Conservation (phyloP, 1,139 yeast genomes). For the Kluyveromyces sp. region DNA sequence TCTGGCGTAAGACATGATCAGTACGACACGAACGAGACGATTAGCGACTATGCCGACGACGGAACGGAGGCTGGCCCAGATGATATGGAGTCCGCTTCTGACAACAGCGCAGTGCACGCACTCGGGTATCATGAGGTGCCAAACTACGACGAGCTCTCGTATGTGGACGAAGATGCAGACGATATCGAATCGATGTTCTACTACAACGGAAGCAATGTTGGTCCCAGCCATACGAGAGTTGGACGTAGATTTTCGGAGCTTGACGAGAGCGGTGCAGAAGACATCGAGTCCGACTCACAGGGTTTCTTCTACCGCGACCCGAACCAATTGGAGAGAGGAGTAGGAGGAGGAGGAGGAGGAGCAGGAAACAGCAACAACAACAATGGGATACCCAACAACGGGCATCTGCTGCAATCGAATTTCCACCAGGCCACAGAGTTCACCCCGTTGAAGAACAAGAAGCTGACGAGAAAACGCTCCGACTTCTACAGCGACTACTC, state of each 20-base stretch:
- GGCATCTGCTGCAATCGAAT: background rate
- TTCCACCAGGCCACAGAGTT: constrained; percentile 8
- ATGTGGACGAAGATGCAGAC: constrained; percentile 18
- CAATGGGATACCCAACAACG: no score
- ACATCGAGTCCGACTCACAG: constrained; percentile 11
- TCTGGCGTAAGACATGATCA: constrained; percentile 7
- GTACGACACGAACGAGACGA: constrained; percentile 23
- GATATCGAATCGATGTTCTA: constrained; percentile 29
- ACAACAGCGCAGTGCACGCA: constrained; percentile 7
- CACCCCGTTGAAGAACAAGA: constrained; percentile 7
- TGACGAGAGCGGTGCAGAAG: constrained; percentile 23
- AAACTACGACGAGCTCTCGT: constrained; percentile 11
- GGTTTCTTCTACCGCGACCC: constrained; percentile 23
- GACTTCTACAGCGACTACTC: constrained; percentile 37
- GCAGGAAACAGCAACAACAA: no score
- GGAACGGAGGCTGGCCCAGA: constrained; percentile 25
- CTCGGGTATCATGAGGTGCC: constrained; percentile 8
- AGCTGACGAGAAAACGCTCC: constrained; percentile 7
- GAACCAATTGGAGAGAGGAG: constrained; percentile 8
- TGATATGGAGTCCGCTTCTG: constrained; percentile 11
- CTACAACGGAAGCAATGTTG: constrained; percentile 13
- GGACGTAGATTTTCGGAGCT: constrained; percentile 27
- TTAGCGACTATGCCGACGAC: constrained; percentile 24
- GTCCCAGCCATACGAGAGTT: constrained; percentile 13
- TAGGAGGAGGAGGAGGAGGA: background rate